Conservation (phyloP, 2,329 filamentous ascomycete species). For the Fusarium tanahbumbuense region DNA sequence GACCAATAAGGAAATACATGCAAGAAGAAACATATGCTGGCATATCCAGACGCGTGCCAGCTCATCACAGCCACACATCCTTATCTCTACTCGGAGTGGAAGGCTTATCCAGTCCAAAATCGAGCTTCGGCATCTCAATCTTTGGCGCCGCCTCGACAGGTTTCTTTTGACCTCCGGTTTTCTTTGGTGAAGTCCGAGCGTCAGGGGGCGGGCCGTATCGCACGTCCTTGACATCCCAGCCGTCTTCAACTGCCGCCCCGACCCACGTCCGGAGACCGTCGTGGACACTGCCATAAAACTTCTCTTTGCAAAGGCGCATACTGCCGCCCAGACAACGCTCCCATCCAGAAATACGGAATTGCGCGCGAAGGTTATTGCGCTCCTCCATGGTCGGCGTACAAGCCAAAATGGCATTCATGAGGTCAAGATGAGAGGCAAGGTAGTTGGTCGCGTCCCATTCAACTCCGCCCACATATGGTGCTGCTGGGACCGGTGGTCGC, state of each 20-base stretch:
- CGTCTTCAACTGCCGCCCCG: slow-evolving; percentile 85
- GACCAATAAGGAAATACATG: slow-evolving; percentile 41
- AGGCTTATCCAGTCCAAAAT: slow-evolving; percentile 58
- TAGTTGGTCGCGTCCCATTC: slow-evolving; percentile 99
- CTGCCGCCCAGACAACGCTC: slow-evolving; percentile 89
- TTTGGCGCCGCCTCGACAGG: slow-evolving; percentile 68
- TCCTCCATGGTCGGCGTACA: slow-evolving; percentile 76
- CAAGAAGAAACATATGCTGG: slow-evolving; percentile 39
- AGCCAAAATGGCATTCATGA: slow-evolving; percentile 90
- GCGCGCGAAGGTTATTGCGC: slow-evolving; percentile 81
- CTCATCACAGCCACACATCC: slow-evolving; percentile 49
- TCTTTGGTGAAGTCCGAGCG: slow-evolving; percentile 49
- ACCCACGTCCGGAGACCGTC: slow-evolving; percentile 92
- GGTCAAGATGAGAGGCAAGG: slow-evolving; percentile 89
- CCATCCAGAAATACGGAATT: slow-evolving; percentile 86
- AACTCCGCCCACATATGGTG: slow-evolving; percentile 95
- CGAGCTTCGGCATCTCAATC: slow-evolving; percentile 70
- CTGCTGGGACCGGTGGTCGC: slow-evolving; percentile 89
- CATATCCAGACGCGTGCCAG: slow-evolving; percentile 17
- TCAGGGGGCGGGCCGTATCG: slow-evolving; percentile 72
- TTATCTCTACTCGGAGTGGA: slow-evolving; percentile 47
- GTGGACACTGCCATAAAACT: slow-evolving; percentile 94
- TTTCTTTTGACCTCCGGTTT: slow-evolving; percentile 57
- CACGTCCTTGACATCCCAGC: slow-evolving; percentile 86
- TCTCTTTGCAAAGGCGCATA: slow-evolving; percentile 93